A percentile compares a stretch with the other conserved stretches of the same genome.
These are phyloP conservation scores for Moelleriella libera DNA, from an alignment of 2,329 filamentous ascomycete species.

Conservation along the genomic window DNA sequence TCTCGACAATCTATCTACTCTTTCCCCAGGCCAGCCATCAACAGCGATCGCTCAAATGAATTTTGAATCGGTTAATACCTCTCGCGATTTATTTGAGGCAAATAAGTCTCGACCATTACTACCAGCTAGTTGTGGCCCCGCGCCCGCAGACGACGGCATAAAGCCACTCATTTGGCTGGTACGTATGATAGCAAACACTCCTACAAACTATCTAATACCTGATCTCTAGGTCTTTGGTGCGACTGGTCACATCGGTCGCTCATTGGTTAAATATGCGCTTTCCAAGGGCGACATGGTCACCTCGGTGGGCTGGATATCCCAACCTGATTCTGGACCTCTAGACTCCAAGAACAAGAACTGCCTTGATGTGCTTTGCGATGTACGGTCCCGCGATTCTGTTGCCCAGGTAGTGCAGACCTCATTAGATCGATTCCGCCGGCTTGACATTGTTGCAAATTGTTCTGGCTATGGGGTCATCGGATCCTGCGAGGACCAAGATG, in stretches of 20 bases:
- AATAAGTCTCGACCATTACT: conserved; percentile 31
- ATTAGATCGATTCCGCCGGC: conserved; percentile 60
- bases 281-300: conserved; percentile 71
- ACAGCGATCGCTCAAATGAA: not conserved
- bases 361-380: conserved; percentile 76
- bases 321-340: conserved; percentile 63
- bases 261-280: conserved; percentile 70
- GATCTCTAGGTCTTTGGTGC: conserved; percentile 67
- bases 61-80: not conserved
- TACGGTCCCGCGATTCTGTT: conserved; percentile 70
- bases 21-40: not conserved
- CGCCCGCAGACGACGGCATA: conserved; percentile 35
- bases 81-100: not conserved
- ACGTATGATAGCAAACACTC: not conserved
- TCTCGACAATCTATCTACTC: too few species aligned
- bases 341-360: conserved; percentile 57
- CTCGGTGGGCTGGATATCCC: conserved; percentile 71
- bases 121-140: conserved; percentile 77
- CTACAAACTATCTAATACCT: not conserved
- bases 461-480: conserved; percentile 93
- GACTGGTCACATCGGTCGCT: conserved; percentile 93
- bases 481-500: conserved; percentile 91
- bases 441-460: conserved; percentile 88
- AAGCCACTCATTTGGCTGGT: conserved; percentile 78
- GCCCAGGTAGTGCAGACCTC: conserved; percentile 54